Conservation (phyloP, 2,329 filamentous ascomycete species). For the Leptosphaerulina australis region DNA sequence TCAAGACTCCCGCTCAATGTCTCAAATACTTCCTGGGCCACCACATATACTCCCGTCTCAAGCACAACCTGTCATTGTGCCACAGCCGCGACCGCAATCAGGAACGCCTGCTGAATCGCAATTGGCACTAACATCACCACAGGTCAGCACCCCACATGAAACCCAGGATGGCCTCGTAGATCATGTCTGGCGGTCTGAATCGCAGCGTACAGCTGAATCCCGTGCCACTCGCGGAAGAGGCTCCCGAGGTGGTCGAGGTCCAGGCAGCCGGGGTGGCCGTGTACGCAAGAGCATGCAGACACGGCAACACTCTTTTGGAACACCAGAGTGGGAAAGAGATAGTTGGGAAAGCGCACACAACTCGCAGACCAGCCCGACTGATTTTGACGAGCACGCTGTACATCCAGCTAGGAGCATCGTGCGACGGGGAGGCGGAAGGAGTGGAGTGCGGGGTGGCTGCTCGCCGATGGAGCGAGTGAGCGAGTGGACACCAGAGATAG, state of each 20-base stretch:
- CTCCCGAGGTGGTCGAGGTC: constrained; percentile 46
- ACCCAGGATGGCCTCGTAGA: constrained; percentile 40
- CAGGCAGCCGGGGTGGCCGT: constrained; percentile 47
- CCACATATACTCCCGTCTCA: constrained; percentile 37
- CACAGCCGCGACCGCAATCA: constrained; percentile 30
- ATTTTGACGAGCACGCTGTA: constrained; percentile 42
- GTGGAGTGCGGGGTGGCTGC: constrained; percentile 32
- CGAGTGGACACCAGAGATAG: constrained; percentile 29
- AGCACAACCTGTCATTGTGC: constrained; percentile 33
- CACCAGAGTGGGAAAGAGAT: constrained; percentile 52
- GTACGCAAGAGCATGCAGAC: constrained; percentile 48
- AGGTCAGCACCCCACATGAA: constrained; percentile 34
- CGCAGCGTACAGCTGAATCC: constrained; percentile 38
- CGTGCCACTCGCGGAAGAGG: constrained; percentile 45
- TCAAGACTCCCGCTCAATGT: not conserved
- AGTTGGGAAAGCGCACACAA: constrained; percentile 45
- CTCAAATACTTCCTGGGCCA: constrained; percentile 22
- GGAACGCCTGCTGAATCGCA: constrained; percentile 35
- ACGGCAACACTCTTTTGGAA: constrained; percentile 35
- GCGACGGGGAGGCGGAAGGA: constrained; percentile 45
- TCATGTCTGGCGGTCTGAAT: constrained; percentile 42
- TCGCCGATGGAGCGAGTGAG: constrained; percentile 32
- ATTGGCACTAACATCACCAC: constrained; percentile 24
- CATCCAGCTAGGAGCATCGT: constrained; percentile 37
- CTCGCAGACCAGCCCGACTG: constrained; percentile 46